Evolutionary conservation across 176 grass and related monocot species (phyloP).

Genomic region (Juncus effusus): DNA sequence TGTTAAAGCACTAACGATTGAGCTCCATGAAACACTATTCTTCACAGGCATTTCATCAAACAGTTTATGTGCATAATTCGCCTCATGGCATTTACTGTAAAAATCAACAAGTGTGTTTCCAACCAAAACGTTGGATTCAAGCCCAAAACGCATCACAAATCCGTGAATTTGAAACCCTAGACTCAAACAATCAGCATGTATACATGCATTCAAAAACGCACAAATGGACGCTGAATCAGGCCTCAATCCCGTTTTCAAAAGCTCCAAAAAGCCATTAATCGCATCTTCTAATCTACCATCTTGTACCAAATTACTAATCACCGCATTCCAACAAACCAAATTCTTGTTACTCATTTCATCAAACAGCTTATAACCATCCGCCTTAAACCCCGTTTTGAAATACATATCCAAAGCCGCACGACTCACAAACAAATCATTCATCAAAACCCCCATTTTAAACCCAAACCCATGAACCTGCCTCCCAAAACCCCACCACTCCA

Average conservation of each 20-base stretch:
- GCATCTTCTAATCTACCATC: constrained; percentile 49
- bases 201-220: constrained; percentile 73
- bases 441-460: constrained; percentile 41
- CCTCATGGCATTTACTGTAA: constrained; percentile 56
- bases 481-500: constrained; percentile 4
- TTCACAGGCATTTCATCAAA: constrained; percentile 52
- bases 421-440: constrained; percentile 51
- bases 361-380: constrained; percentile 47
- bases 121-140: constrained; percentile 42
- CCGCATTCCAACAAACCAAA: constrained; percentile 60
- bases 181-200: constrained; percentile 23
- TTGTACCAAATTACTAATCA: constrained; percentile 61
- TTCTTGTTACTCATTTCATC: constrained; percentile 63
- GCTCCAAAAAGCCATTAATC: constrained; percentile 43
- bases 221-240: constrained; percentile 53
- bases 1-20: constrained; percentile 49
- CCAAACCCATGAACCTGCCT: constrained; percentile 37
- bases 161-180: constrained; percentile 61
- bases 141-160: constrained; percentile 40
- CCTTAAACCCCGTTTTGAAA: constrained; percentile 50
- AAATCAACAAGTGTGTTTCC: constrained; percentile 70
- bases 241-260: constrained; percentile 33
- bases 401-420: constrained; percentile 81
- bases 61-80: constrained; percentile 37
- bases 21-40: constrained; percentile 80